Conservation (phyloP, 2,329 filamentous ascomycete species). For the Arachnomyces sp. region DNA sequence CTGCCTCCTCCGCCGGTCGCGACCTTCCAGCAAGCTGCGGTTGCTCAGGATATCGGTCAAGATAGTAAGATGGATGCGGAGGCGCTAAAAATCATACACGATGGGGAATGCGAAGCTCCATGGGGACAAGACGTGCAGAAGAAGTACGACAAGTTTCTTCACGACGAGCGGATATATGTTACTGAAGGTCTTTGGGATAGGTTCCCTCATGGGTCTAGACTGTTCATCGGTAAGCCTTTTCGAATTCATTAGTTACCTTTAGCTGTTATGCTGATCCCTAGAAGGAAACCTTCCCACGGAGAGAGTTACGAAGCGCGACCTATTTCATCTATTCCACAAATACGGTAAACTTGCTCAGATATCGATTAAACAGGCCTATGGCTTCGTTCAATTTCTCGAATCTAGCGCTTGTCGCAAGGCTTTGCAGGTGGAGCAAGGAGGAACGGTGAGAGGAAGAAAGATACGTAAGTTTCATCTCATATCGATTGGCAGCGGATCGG, state of each 20-base stretch:
- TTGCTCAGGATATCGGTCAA: neutral
- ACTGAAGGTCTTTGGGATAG: conserved; percentile 47
- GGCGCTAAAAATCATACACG: too few species aligned
- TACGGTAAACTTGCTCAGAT: conserved; percentile 88
- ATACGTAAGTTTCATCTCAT: conserved; percentile 63
- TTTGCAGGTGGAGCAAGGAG: conserved; percentile 69
- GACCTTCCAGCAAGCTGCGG: conserved; percentile 29
- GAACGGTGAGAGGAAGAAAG: conserved; percentile 76
- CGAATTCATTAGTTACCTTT: neutral
- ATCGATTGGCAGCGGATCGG: neutral
- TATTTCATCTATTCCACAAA: conserved; percentile 82
- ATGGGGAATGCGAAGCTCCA: conserved; percentile 34
- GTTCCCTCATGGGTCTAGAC: conserved; percentile 40
- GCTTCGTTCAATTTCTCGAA: conserved; percentile 89
- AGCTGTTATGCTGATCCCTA: conserved; percentile 8
- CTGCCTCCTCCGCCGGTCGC: conserved; percentile 35
- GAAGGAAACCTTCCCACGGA: conserved; percentile 86
- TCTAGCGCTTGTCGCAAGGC: conserved; percentile 66
- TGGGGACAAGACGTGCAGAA: conserved; percentile 43
- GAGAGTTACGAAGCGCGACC: conserved; percentile 84
- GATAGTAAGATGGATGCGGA: too few species aligned
- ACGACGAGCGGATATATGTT: conserved; percentile 44
- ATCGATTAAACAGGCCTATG: conserved; percentile 92
- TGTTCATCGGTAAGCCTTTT: conserved; percentile 42
- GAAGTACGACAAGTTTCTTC: conserved; percentile 45